Evolutionary conservation across 2,329 filamentous ascomycete genomes (phyloP).

Genomic region (Phaeosphaeria sp.): DNA sequence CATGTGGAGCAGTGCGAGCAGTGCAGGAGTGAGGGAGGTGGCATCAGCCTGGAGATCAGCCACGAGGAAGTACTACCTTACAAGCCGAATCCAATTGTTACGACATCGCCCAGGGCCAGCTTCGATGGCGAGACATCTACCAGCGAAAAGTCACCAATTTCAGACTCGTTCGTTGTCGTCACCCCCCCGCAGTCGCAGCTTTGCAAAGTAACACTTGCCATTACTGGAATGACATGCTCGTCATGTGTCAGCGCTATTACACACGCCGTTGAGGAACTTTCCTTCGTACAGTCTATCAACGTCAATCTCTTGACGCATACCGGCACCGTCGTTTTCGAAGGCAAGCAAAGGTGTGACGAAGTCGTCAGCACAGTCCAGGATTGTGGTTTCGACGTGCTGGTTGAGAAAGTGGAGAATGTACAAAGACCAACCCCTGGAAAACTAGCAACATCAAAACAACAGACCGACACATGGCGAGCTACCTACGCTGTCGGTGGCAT

Average conservation of each 20-base stretch:
- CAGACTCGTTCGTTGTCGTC: conserved; percentile 27
- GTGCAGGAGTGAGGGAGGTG: conserved; percentile 40
- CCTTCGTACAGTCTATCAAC: conserved; percentile 56
- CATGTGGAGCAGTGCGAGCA: conserved; percentile 46
- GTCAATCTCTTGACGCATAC: conserved; percentile 62
- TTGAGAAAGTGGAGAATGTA: conserved; percentile 43
- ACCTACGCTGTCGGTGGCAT: conserved; percentile 62
- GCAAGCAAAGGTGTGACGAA: conserved; percentile 50
- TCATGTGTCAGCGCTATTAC: conserved; percentile 62
- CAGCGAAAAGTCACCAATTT: conserved; percentile 14
- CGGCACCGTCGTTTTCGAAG: conserved; percentile 58
- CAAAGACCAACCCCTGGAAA: background rate
- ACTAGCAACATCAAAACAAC: conserved; percentile 4
- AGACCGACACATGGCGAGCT: conserved; percentile 45
- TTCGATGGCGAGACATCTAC: conserved; percentile 16
- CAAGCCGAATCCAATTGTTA: conserved; percentile 23
- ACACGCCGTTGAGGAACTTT: conserved; percentile 55
- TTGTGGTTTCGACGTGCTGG: conserved; percentile 50
- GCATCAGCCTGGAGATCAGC: conserved; percentile 19
- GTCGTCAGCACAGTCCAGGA: conserved; percentile 61
- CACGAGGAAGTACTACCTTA: conserved; percentile 9
- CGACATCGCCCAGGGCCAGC: conserved; percentile 15
- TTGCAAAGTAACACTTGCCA: conserved; percentile 54
- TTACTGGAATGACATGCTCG: conserved; percentile 68
- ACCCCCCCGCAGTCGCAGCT: conserved; percentile 9